These are phyloP conservation scores for Amoeboaphelidium protococcarum DNA, from an alignment of 371 early-diverging fungal genomes.

Conservation along the genomic window DNA sequence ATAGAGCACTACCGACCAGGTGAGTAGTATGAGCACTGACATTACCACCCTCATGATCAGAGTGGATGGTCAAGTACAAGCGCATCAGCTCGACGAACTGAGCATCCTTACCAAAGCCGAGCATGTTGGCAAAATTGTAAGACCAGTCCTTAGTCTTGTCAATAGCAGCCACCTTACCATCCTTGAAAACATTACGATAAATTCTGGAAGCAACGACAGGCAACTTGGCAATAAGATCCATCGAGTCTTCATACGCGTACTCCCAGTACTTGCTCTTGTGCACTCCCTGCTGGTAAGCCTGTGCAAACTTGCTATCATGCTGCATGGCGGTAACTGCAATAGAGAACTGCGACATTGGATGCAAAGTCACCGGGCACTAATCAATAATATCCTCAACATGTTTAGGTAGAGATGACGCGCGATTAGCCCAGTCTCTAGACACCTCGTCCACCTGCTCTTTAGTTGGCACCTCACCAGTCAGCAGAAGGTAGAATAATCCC, in stretches of 20 bases:
- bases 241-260: conserved; percentile 81
- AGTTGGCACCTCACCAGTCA: conserved; percentile 91
- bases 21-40: conserved; percentile 65
- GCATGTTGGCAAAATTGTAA: conserved; percentile 72
- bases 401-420: conserved; percentile 49
- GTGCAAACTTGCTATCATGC: conserved; percentile 78
- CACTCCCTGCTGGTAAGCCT: conserved; percentile 82
- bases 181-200: conserved; percentile 93
- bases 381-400: conserved; percentile 89
- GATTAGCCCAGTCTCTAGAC: conserved; percentile 85
- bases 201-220: conserved; percentile 86
- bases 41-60: conserved; percentile 98
- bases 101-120: conserved; percentile 63
- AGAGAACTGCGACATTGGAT: conserved; percentile 95
- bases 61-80: conserved; percentile 93
- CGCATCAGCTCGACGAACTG: conserved; percentile 91
- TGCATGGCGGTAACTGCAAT: conserved; percentile 87
- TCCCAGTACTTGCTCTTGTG: conserved; percentile 91
- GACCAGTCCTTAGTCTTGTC: conserved; percentile 69
- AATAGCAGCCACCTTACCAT: conserved; percentile 63
- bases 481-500: conserved; percentile 87
- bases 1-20: conserved; percentile 86
- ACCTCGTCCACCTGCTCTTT: conserved; percentile 63
- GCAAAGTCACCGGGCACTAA: conserved; percentile 85
- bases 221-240: conserved; percentile 91